Base-by-base conservation (phyloP, 108 stramenopile genomes). In the Craspedostauros australis region DNA sequence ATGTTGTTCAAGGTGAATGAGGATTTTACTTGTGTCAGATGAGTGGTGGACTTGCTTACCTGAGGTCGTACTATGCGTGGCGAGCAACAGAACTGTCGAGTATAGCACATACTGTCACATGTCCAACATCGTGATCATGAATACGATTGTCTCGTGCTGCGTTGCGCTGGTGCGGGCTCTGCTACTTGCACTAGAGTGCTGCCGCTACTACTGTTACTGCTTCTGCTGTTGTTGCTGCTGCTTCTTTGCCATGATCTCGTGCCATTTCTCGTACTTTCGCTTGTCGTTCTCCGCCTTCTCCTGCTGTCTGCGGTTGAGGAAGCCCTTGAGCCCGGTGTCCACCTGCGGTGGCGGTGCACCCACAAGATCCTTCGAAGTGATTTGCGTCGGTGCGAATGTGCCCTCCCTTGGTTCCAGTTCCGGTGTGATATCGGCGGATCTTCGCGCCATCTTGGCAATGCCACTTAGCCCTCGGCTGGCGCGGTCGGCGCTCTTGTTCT, bases 211-310 rank as follows among this genome's bases (percentile, higher is more conserved):
- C 11, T 9, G 53, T 39, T 33, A 18, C 50, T 38, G n/a, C n/a
- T n/a, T n/a, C n/a, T 75, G 42, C 33, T 50, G 21, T 64, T 69
- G 74, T 70, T 73, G 71, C 69, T 77, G 57, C 77, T 86, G 84
- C 46, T 86, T 88, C 58, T 76, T 76, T 64, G 82, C 62, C 88
- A 94, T 91, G 12, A 91, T 79, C 72, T 94, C 83, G 47, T 90
- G 79, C 93, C 93, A 94, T 46, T 88, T 73, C 61, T 84, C 88
- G 55, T 81, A 73, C 60, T 94, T 91, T 43, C 82, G 71, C 58
- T 68, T 83, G 38, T 82, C 66, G 24, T 81, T 59, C 47, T 94
- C 93, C 43, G 78, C 80, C 62, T 88, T 79, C 60, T 88, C 78
- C 50, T 91, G 71, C 54, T 82, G 72, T 39, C 86, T 71, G 5